A percentile compares a stretch with the other conserved stretches of the same genome.
Evolutionary conservation across 805 yeast species (phyloP).

Genomic region (Hemisphaericaspora nanyangensis): DNA sequence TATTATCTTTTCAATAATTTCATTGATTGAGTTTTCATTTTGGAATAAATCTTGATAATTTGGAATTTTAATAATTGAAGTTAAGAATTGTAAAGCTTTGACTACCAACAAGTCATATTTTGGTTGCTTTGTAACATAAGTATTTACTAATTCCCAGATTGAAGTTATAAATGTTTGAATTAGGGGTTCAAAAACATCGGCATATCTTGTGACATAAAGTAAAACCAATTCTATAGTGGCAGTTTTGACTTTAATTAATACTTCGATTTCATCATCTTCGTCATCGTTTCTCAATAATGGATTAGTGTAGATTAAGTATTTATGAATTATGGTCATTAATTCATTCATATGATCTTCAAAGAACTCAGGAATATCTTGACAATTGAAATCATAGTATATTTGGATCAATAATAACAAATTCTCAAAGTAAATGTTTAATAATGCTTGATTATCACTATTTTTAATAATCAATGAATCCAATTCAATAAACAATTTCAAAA

Average conservation of each 20-base stretch:
- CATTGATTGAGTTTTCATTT: constrained; percentile 56
- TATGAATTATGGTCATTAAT: constrained; percentile 80
- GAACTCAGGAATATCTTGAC: constrained; percentile 97
- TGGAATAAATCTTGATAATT: constrained; percentile 64
- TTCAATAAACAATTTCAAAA: constrained; percentile 59
- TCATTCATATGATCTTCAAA: constrained; percentile 82
- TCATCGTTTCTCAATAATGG: constrained; percentile 49
- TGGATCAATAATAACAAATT: constrained; percentile 69
- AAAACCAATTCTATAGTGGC: constrained; percentile 81
- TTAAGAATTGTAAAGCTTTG: constrained; percentile 73
- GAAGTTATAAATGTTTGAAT: constrained; percentile 76
- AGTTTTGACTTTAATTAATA: constrained; percentile 69
- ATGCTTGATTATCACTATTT: constrained; percentile 42
- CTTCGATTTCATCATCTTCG: constrained; percentile 67
- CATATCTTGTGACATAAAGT: constrained; percentile 84
- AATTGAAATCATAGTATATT: constrained; percentile 87
- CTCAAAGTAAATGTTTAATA: constrained; percentile 58
- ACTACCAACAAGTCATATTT: constrained; percentile 85
- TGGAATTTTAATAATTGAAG: constrained; percentile 72
- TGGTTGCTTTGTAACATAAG: constrained; percentile 60
- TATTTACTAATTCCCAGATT: constrained; percentile 70
- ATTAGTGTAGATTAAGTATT: constrained; percentile 64
- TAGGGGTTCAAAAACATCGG: constrained; percentile 81
- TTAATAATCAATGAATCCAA: constrained; percentile 62
- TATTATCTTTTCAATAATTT: constrained; percentile 76